phyloP scores from a whole-genome alignment of 2,329 filamentous ascomycete genomes.

The Pestalotiopsis sp. region DNA sequence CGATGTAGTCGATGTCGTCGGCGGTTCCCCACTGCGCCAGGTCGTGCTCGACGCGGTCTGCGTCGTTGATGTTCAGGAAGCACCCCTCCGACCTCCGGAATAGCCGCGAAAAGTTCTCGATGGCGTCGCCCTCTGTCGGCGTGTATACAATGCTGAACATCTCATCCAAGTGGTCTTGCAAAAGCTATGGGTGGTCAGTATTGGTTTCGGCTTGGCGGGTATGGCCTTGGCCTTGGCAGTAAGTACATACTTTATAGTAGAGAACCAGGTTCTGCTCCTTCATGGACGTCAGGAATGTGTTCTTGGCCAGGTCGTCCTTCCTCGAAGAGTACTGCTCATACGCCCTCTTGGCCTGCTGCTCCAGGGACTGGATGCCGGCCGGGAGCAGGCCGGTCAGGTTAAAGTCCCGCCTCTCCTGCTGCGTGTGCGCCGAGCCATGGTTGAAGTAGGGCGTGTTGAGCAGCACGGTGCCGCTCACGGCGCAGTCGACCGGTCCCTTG shows the following conservation, averaged over 20 bases:
- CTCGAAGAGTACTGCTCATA: conserved; percentile 75
- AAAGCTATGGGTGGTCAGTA: conserved; percentile 47
- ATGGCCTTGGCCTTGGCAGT: background rate
- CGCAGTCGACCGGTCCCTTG: conserved; percentile 48
- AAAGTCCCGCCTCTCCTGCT: conserved; percentile 68
- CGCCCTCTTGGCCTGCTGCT: conserved; percentile 74
- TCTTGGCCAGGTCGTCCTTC: conserved; percentile 71
- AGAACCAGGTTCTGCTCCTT: conserved; percentile 84
- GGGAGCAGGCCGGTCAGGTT: conserved; percentile 74
- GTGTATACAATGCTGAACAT: conserved; percentile 94
- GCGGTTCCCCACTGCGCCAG: conserved; percentile 66
- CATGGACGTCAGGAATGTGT: conserved; percentile 83
- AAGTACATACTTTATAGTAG: conserved; percentile 64
- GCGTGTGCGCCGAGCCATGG: conserved; percentile 78
- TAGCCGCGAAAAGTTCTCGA: conserved; percentile 77
- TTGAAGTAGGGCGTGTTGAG: conserved; percentile 72
- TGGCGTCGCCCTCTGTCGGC: conserved; percentile 86
- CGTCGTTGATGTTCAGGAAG: conserved; percentile 73
- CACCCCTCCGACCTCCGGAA: conserved; percentile 81
- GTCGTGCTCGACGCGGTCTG: conserved; percentile 64
- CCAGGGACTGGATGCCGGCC: conserved; percentile 68
- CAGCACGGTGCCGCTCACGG: conserved; percentile 51
- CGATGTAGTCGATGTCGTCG: conserved; percentile 85
- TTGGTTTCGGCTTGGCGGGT: too few species aligned
- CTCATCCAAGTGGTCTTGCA: conserved; percentile 77